Evolutionary conservation across 176 grass and related monocot genomes (phyloP), one percentile per base, ranked within the genome.

Genomic region (Triticum turgidum): DNA sequence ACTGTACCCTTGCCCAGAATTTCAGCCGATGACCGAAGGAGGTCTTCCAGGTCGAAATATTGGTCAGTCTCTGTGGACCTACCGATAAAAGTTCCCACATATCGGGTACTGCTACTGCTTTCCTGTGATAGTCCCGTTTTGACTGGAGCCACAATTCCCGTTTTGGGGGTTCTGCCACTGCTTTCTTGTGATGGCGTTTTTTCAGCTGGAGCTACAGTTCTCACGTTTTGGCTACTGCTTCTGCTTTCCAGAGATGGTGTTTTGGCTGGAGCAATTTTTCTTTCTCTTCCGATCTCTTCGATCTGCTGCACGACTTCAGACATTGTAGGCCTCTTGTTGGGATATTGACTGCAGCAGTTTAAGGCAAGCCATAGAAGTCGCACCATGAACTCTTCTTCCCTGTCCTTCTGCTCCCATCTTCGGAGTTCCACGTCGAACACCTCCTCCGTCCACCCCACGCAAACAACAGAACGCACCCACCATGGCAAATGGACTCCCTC

Each of bases 1-100:
- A 87, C 81, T 10, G 85, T 93, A 10, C 91, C 91, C 65, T 87
- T 88, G 35, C 91, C 91, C 11, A 93, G 51, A 61, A 93, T 82
- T 59, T 90, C 88, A 17, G 85, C 82, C 4, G 91, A 86, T 9
- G 82, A 85, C 12, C 44, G 56, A 24, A 93, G 65, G n/a, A 90
- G 77, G 32, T 88, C 65, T 20, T 90, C 82, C 85, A 90, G 20
- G 37, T 88, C 86, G 32, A 93, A 86, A 20, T n/a, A 13, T 73
- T 41, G 52, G 18, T 65, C 3, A 13, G 41, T 20, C 29, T 54
- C 7, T 45, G 45, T 35, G 8, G 41, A 63, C 1, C 88, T 73
- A 44, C 86, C 35, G 82, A 2, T 3, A 75, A 29, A 25, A 49
- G 22, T 49, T 27, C 6, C 22, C n/a, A 4, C 1, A 5, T 35